Base-by-base conservation (phyloP, 129 eudicot genomes). In the Cynara cardunculus region DNA sequence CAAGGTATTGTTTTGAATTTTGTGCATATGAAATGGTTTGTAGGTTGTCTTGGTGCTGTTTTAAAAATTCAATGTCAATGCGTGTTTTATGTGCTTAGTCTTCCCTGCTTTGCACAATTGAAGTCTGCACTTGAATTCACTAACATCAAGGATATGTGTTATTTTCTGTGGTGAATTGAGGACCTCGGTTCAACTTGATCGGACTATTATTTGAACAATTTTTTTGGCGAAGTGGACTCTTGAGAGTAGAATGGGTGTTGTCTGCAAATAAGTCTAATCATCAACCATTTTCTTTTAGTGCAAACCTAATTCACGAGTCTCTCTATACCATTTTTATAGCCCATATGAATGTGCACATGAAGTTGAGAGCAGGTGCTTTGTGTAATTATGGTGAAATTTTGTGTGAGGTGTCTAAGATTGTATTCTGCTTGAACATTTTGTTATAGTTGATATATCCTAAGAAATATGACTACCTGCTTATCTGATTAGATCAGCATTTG, bases 1-100 rank as follows among this genome's bases (percentile, higher is more conserved):
- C 86, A 94, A 92, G 98, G 98, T 92, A 76, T 69, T 82, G 80
- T 65, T 75, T 27, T 27, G 19, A 24, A 34, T 46, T 46, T 67
- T 73, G 62, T 18, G 26, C 25, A 37, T 81, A 31, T 26, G 8
- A 24, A 71, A 2, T 26, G 62, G 21, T 82, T 84, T 79, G 68
- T 18, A 19, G 34, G 37, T 24, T 61, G 74, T 64, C 9, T 49
- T 64, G 77, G 66, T 35, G 28, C 11, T 82, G 59, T 18, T 73
- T 76, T 3, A 59, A 49, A 16, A 14, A 37, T 62, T 64, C 49
- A 25, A 10, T 85, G n/a, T 24, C 21, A 64, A 74, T 68, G 81
- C 32, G 35, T 84, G 7, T 66, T 73, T 37, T 78, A 0, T 61
- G 34, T 61, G 24, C 11, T 72, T 41, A 30, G 7, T 61, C 39